These are phyloP conservation scores for Petunia axillaris DNA, from an alignment of 257 asterid species.

Conservation along the genomic window DNA sequence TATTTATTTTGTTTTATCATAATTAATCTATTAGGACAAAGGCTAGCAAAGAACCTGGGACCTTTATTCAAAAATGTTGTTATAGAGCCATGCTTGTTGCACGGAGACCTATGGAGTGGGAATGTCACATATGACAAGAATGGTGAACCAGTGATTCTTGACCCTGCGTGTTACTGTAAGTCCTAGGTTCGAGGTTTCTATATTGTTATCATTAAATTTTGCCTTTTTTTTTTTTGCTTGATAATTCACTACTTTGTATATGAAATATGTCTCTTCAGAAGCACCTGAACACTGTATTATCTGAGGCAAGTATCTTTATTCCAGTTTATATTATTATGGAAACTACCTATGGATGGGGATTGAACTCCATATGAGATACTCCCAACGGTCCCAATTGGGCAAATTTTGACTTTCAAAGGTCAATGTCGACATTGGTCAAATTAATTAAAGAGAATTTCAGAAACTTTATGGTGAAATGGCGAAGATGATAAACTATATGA, in stretches of 20 bases:
- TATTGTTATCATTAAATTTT: not conserved
- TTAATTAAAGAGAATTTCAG: not conserved
- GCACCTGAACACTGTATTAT: slow-evolving; percentile 16
- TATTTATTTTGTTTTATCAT: not conserved
- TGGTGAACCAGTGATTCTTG: slow-evolving; percentile 93
- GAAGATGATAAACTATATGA: not conserved
- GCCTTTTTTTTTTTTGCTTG: not conserved
- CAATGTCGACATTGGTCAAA: not conserved
- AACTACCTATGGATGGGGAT: not conserved
- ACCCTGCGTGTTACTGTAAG: slow-evolving; percentile 97
- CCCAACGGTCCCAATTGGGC: not conserved
- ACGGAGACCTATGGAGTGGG: slow-evolving; percentile 99
- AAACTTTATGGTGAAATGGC: not conserved
- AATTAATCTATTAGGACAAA: slow-evolving; percentile 52
- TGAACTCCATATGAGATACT: not conserved
- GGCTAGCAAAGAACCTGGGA: slow-evolving; percentile 79
- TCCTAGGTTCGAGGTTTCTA: slow-evolving; percentile 19
- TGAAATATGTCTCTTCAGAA: not conserved
- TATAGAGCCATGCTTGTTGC: slow-evolving; percentile 86
- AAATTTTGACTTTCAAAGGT: not conserved
- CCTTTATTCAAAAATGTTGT: slow-evolving; percentile 70
- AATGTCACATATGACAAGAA: slow-evolving; percentile 77
- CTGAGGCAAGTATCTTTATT: not conserved
- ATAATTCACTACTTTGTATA: not conserved
- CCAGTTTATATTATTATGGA: not conserved